Conservation (phyloP, 78 protist species). For the Emiliania huxleyi region DNA sequence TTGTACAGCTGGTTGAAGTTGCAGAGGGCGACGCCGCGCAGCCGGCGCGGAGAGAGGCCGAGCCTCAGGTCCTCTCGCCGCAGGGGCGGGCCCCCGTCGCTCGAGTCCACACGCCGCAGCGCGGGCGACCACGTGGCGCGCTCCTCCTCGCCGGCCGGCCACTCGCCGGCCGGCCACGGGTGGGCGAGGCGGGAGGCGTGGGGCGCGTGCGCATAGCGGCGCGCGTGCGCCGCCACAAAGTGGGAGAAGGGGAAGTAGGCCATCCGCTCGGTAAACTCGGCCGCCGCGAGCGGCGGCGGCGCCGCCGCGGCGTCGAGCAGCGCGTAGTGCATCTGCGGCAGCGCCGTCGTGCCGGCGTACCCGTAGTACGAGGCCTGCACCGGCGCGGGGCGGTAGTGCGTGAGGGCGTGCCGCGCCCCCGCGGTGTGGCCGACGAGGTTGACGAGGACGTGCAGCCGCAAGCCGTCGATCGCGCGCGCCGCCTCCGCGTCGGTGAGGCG, state of each 20-base stretch:
- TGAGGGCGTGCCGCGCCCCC: neutral
- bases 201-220: neutral
- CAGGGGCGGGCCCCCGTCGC: neutral
- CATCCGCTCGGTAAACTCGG: neutral
- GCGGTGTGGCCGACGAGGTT: slow-evolving; percentile 8
- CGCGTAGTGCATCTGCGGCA: neutral
- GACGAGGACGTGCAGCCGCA: neutral
- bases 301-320: neutral
- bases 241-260: neutral
- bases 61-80: neutral
- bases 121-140: neutral
- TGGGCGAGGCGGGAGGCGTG: neutral
- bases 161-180: neutral
- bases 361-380: neutral
- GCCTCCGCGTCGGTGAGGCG: neutral
- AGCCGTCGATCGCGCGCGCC: neutral
- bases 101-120: neutral
- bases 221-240: neutral
- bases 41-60: too few relatives aligned
- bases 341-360: neutral
- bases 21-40: neutral
- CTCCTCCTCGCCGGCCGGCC: too few relatives aligned
- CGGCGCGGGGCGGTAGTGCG: neutral
- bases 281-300: neutral
- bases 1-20: slow-evolving; percentile 10